Evolutionary conservation across 306 rosid species (phyloP), one percentile per base, ranked within the genome.

Genomic region (Urtica urens): DNA sequence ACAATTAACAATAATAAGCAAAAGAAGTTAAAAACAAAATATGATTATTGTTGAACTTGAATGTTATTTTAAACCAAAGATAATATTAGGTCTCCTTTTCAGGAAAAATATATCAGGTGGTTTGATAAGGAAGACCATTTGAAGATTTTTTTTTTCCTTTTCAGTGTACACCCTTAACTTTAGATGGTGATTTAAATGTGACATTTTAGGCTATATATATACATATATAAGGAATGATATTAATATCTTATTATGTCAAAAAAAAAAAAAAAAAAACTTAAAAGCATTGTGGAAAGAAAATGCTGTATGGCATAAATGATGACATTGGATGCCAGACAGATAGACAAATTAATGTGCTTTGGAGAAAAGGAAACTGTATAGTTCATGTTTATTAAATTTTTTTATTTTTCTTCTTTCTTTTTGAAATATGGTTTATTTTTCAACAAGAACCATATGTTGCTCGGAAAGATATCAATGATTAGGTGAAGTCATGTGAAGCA

Each of bases 401-500:
- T 56, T 40, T 38, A 6, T 19, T 42, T 6, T 34, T 33, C 28
- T 31, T 38, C 39, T 39, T 38, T 8, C 37, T 11, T 63, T 64
- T 48, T 65, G 7, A 26, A 29, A 19, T 19, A 18, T 41, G 23
- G 25, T 14, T 34, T 23, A 45, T 41, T 46, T 33, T 61, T 46
- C 50, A 55, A 56, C 64, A 55, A 49, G 46, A 59, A 45, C 58
- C 60, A 38, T 47, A 52, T 58, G 38, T 58, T 57, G 66, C 58
- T 66, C 41, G 53, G 58, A 57, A 63, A 58, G 66, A 45, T 53
- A 41, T 19, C 58, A 58, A 47, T 63, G 60, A 53, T 62, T 63
- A 46, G 62, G 59, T 39, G 53, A 44, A 35, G 46, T 63, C 62
- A 63, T 63, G 68, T 68, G 74, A 61, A 63, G 69, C 63, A 46